Evolutionary conservation across 2,329 filamentous ascomycete genomes (phyloP).

Genomic region (Akanthomyces dipterigenus): DNA sequence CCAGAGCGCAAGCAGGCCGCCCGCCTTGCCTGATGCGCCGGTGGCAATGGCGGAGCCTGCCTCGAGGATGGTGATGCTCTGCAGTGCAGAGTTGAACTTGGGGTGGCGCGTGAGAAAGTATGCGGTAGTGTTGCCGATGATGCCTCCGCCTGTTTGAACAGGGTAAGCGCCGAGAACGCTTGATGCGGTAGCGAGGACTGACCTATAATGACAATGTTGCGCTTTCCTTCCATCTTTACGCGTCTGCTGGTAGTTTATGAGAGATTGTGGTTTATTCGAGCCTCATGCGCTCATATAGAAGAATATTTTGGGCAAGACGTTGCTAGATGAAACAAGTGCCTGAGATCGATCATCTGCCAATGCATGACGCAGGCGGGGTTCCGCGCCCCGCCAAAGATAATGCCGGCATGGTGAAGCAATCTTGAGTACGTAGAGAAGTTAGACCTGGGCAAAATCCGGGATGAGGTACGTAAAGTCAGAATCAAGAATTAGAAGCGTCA

Average conservation of each 20-base stretch:
- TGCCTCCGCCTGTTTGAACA: conserved; percentile 65
- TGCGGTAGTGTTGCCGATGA: conserved; percentile 85
- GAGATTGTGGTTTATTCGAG: not conserved
- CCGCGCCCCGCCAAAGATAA: not conserved
- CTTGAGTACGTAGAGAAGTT: not conserved
- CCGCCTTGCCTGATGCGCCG: conserved; percentile 92
- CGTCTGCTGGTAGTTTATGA: not conserved
- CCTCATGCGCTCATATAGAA: not conserved
- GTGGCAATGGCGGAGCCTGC: conserved; percentile 74
- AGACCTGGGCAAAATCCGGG: not conserved
- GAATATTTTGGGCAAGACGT: not conserved
- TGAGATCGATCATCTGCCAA: not conserved
- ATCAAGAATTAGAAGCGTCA: no score
- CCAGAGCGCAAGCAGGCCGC: conserved; percentile 84
- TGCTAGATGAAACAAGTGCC: not conserved
- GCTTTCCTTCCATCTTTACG: conserved; percentile 27
- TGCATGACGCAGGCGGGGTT: conserved; percentile 7
- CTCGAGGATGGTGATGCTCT: conserved; percentile 81
- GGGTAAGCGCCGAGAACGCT: conserved; percentile 10
- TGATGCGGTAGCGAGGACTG: conserved; percentile 16
- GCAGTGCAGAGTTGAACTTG: conserved; percentile 64
- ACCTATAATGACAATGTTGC: conserved; percentile 47
- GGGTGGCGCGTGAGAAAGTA: conserved; percentile 88
- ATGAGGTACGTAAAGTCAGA: not conserved
- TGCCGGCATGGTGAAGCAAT: not conserved